Evolutionary conservation across 179 eudicot species (phyloP).

Genomic region (Camellia oleifera): DNA sequence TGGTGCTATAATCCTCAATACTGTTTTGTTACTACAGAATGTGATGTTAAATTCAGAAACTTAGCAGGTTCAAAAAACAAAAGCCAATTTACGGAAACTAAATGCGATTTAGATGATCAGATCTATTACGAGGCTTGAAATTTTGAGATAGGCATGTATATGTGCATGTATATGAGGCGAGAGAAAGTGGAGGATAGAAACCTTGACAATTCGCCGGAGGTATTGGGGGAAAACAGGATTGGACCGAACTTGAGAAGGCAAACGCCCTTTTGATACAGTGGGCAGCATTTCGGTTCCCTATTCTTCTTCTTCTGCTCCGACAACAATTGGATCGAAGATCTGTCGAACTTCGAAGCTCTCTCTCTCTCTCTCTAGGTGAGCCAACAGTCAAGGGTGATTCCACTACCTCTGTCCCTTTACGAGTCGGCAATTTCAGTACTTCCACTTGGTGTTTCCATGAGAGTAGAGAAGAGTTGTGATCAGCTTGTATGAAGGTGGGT

Average conservation of each 20-base stretch:
- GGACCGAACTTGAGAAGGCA: conserved; percentile 47
- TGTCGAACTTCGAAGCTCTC: conserved; percentile 12
- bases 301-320: conserved; percentile 4
- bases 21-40: no score
- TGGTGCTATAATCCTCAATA: no score
- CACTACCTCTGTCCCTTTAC: no score
- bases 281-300: conserved; percentile 48
- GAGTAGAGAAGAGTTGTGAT: no score
- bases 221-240: conserved; percentile 66
- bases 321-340: conserved; percentile 11
- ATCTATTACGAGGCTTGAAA: background rate
- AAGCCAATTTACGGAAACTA: no score
- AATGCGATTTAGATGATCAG: background rate
- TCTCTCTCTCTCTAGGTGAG: conserved; percentile 1
- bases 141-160: background rate
- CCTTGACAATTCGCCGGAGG: conserved; percentile 84
- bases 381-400: no score
- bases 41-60: no score
- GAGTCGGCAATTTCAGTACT: no score
- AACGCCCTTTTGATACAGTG: conserved; percentile 54
- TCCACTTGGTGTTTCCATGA: no score
- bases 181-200: background rate
- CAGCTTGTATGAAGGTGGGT: no score
- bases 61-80: no score
- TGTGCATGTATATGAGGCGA: background rate